Base-by-base conservation (phyloP, 495 filamentous ascomycete species). In the Aspergillus olivimuriae region DNA sequence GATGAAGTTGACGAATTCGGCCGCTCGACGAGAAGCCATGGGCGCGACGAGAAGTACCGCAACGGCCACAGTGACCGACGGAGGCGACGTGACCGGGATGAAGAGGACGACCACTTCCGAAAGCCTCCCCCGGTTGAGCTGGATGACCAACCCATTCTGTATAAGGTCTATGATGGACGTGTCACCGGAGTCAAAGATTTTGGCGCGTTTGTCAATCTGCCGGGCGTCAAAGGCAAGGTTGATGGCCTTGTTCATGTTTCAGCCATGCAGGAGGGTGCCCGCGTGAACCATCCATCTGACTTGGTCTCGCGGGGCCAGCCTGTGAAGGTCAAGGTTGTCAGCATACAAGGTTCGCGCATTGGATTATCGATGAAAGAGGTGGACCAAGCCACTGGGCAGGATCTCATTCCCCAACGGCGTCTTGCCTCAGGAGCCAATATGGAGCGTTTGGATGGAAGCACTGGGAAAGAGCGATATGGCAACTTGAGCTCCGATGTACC, bases 361-460 rank as follows among this genome's bases (percentile, higher is more conserved):
- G 89, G 88, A 3, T 68, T 98, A 11, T 94, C 88, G 2, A 95
- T 98, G 91, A 95, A 95, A 60, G 91, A 95, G 41, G 92, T 94
- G 11, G 94, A 98, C 50, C 92, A 98, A 59, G 76, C 78, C 28
- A 92, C 88, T 20, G 92, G 92, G 2, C 75, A 79, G 53, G 91
- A 98, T 59, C 67, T 94, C 17, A 80, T 82, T 12, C 89, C 91
- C 10, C 83, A 91, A 48, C 74, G 80, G 44, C 77, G 87, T 44
- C 72, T 98, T 46, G 86, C 85, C 23, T 95, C 92, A 5, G 92
- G 92, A 11, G 92, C 92, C 12, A 98, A 98, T 52, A 86, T 85
- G 81, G 82, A 88, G 58, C 76, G 77, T 4, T 68, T 96, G 4
- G 80, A 87, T 44, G 83, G 84, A 4, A 33, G 49, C 7, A 50